A percentile compares a stretch with the other conserved stretches of the same genome.
phyloP scores from a whole-genome alignment of 495 filamentous ascomycete species.

The Trypethelium eluteriae region DNA sequence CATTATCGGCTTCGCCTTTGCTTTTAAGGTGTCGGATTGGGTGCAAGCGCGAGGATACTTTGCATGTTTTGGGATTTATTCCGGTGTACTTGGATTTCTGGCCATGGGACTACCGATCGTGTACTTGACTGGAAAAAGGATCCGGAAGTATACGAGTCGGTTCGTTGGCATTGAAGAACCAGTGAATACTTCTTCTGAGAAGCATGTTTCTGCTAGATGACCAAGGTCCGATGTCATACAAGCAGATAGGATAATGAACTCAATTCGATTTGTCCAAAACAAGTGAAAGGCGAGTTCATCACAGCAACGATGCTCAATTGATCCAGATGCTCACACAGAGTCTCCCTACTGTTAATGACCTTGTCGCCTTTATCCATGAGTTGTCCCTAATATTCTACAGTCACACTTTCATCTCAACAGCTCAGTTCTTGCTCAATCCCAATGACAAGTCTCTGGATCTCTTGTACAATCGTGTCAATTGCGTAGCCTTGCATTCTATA shows the following conservation, averaged over 20 bases:
- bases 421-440: too few species aligned
- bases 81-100: conserved; percentile 27
- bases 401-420: too few species aligned
- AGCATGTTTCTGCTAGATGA: background rate
- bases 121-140: conserved; percentile 25
- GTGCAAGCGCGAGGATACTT: conserved; percentile 24
- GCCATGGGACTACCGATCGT: conserved; percentile 24
- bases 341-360: background rate
- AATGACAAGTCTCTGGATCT: too few species aligned
- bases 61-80: conserved; percentile 25
- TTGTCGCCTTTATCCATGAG: background rate
- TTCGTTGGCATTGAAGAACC: background rate
- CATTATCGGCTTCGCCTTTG: conserved; percentile 27
- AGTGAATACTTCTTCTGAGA: background rate
- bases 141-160: conserved; percentile 17
- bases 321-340: background rate
- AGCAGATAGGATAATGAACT: background rate
- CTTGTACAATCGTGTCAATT: too few species aligned
- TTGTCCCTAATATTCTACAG: too few species aligned
- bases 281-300: background rate
- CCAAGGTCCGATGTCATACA: background rate
- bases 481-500: too few species aligned
- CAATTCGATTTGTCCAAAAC: background rate
- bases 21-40: conserved; percentile 23
- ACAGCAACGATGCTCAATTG: background rate